Base-by-base conservation (phyloP, 495 filamentous ascomycete species). In the Daldinia grandis region DNA sequence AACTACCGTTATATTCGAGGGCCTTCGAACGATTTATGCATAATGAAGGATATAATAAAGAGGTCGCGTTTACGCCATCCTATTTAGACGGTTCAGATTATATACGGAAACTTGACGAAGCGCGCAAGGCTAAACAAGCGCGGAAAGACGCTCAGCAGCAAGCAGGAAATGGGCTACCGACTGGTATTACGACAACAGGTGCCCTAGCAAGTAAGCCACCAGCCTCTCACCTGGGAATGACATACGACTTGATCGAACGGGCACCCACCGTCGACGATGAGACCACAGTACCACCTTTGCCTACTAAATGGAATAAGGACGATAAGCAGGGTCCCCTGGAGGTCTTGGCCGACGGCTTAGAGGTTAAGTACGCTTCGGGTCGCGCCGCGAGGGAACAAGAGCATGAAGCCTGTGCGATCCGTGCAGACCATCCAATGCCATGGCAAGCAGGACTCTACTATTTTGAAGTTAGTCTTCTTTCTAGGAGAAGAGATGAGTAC, bases 361-460 rank as follows among this genome's bases (percentile, higher is more conserved):
- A 97, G 74, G 90, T 97, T 24, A 89, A 91, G 66, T 96, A 93
- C 35, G 56, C 68, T 17, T 82, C 83, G 24, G 57, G 74, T 70
- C 77, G 76, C 59, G 71, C 49, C 58, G 50, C 73, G 25, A 73
- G 77, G 62, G 82, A 82, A 44, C 76, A 78, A 60, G 92, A 97
- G 35, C 91, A 93, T 76, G 95, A 98, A 74, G 93, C 93, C 56
- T 93, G 88, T 37, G 87, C 93, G 15, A 86, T 97, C 66, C 90
- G 95, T 35, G 88, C 96, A 37, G 92, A 99, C 74, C 85, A 94
- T 78, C 88, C 89, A 27, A 98, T 99, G 90, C 92, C 95, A n/a
- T 85, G 89, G 51, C 89, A 96, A 78, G 94, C 91, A 71, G 95
- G 95, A 0, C 90, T 99, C 60, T 98, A 97, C 79, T 99, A 99